Evolutionary conservation across 352 stramenopile species (phyloP), one percentile per base, ranked within the genome.

Genomic region (Porosira glacialis): DNA sequence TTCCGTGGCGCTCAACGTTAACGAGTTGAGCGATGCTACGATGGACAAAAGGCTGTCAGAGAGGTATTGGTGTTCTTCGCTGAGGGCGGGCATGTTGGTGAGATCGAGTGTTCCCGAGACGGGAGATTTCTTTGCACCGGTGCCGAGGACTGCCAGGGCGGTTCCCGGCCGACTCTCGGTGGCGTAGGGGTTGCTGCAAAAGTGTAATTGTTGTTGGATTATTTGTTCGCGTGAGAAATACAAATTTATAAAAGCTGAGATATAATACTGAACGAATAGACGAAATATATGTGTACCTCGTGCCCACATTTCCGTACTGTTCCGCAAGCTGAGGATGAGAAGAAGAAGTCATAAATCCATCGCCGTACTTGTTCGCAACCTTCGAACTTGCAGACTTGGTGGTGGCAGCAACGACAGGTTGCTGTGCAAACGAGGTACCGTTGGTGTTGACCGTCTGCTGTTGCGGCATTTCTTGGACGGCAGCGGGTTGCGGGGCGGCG

Each of bases 301-400:
- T 92, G 44, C 85, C 85, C 64, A 92, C 68, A 68, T 92, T 92
- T 15, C 85, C 85, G 57, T 92, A 92, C 63, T 89, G 85, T 51
- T 74, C 60, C 50, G 80, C 85, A 26, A 92, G 66, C 60, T 89
- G 76, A n/a, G 85, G 82, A 60, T 90, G 80, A 0, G 85, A 92
- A 33, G 82, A 71, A n/a, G 82, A 90, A 13, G 83, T 87, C 8
- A 92, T 83, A 58, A 92, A 92, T 28, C 85, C 85, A 65, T 90
- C 85, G 5, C 85, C 85, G 65, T 92, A 92, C 60, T 89, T 90
- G 22, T 74, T 88, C 1, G 69, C 82, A 36, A 92, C 55, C 59
- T 75, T 82, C n/a, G 36, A 4, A 63, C 26, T 52, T 22, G 43
- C 17, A 19, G 36, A 41, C 38, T 61, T 13, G 17, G 44, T 24